Percentiles rank a stretch among this genome's conserved stretches.
Conservation (phyloP, 202 grass and related monocot species). For the Panicum hallii region DNA sequence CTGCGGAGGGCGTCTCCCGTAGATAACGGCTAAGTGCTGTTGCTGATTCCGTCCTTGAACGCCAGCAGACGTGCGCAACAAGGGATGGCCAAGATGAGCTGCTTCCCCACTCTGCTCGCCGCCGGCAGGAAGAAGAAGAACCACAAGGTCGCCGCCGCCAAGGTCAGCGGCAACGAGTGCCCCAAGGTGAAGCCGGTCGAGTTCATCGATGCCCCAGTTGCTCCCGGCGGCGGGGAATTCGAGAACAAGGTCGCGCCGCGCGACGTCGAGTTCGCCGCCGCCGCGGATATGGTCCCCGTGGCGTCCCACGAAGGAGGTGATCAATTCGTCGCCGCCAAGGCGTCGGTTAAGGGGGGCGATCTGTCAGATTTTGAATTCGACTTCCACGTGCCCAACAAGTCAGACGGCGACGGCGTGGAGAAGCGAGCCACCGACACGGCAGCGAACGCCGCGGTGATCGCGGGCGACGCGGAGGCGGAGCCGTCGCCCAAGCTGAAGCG, state of each 20-base stretch:
- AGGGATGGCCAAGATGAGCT: constrained; percentile 71
- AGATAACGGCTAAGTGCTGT: constrained; percentile 75
- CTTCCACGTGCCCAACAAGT: constrained; percentile 36
- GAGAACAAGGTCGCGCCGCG: neutral
- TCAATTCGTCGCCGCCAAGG: constrained; percentile 38
- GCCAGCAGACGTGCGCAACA: neutral
- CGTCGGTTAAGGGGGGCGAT: constrained; percentile 33
- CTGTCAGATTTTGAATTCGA: constrained; percentile 61
- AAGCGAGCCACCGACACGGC: neutral
- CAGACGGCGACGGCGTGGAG: constrained; percentile 10
- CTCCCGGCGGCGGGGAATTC: constrained; percentile 22
- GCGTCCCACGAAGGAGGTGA: constrained; percentile 44
- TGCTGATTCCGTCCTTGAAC: neutral
- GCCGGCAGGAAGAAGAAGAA: constrained; percentile 71
- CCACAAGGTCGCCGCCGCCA: constrained; percentile 45
- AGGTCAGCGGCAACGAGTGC: constrained; percentile 37
- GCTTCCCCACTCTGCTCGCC: constrained; percentile 67
- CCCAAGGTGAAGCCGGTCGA: constrained; percentile 65
- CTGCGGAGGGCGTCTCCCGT: constrained; percentile 59
- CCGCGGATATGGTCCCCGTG: constrained; percentile 33
- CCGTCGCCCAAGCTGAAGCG: constrained; percentile 66
- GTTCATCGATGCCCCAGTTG: constrained; percentile 20
- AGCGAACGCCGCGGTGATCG: neutral
- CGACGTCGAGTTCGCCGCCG: constrained; percentile 29
- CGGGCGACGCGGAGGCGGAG: constrained; percentile 27